Evolutionary conservation across 108 stramenopile species (phyloP).

Genomic region (Pseudonitzschia multiseries): DNA sequence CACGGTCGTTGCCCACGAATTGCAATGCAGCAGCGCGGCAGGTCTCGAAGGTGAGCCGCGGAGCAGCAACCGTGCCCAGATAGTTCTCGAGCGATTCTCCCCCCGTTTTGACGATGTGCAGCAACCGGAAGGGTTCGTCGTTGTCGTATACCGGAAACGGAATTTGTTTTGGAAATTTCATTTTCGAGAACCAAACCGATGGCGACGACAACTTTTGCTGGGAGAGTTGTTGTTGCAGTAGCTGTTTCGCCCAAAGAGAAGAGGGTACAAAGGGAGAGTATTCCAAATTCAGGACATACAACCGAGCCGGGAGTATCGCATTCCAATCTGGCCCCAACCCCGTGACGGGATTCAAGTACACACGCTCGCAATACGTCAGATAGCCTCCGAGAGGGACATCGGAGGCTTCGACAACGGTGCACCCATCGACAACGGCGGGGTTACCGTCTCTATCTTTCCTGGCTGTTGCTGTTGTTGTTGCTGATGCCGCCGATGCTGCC

Average conservation of each 20-base stretch:
- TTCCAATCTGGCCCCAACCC: conserved; percentile 10
- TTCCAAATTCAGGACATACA: neutral
- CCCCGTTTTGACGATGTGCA: conserved; percentile 15
- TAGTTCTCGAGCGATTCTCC: conserved; percentile 15
- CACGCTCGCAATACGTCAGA: conserved; percentile 5
- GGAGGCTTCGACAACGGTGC: neutral
- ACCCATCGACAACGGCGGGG: neutral
- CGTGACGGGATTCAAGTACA: conserved; percentile 15
- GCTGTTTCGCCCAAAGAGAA: neutral
- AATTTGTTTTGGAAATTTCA: neutral
- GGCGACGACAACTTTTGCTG: neutral
- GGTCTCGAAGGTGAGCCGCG: neutral
- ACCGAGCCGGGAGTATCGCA: neutral
- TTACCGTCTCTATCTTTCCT: too few species aligned
- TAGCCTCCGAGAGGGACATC: neutral
- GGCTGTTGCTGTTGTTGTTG: too few species aligned
- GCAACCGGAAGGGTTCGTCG: conserved; percentile 3
- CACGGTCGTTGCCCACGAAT: neutral
- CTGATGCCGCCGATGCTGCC: too few species aligned
- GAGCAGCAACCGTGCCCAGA: neutral
- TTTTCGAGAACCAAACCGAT: neutral
- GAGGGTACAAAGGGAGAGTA: too few species aligned
- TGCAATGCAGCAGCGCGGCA: neutral
- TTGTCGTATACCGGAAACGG: neutral
- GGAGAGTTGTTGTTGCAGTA: neutral